A percentile compares a stretch with the other conserved stretches of the same genome.
These are phyloP conservation scores for Ustilago loliicola DNA, from an alignment of 1,284 basidiomycete species.

Conservation along the genomic window DNA sequence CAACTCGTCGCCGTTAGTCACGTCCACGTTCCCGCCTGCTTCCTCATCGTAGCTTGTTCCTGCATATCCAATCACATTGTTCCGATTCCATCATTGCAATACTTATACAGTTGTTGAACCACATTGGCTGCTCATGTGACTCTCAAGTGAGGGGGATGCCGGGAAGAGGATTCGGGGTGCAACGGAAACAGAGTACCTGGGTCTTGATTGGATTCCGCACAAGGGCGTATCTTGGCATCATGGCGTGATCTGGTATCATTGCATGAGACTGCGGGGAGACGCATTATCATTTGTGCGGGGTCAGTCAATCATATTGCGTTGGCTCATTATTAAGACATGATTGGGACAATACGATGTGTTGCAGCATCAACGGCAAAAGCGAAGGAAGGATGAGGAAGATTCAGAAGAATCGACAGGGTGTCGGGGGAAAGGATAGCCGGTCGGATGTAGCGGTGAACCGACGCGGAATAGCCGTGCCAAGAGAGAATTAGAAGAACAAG, in stretches of 20 bases:
- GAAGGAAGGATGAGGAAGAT: neutral
- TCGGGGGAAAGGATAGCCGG: neutral
- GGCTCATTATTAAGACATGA: conserved; percentile 7
- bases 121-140: neutral
- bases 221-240: conserved; percentile 14
- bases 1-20: conserved; percentile 31
- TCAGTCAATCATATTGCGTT: conserved; percentile 15
- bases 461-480: conserved; percentile 17
- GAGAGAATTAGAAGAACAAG: conserved; percentile 16
- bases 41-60: conserved; percentile 2
- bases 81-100: neutral
- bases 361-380: conserved; percentile 2
- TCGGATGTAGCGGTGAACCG: conserved; percentile 18
- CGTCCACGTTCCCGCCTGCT: conserved; percentile 14
- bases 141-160: neutral
- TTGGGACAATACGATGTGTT: conserved; percentile 14
- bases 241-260: conserved; percentile 8
- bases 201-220: neutral
- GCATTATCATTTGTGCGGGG: conserved; percentile 20
- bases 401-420: neutral
- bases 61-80: conserved; percentile 7
- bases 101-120: neutral
- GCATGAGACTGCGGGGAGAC: neutral
- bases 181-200: neutral
- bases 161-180: neutral